Evolutionary conservation across 352 stramenopile species (phyloP), one percentile per base, ranked within the genome.

Genomic region (Lagenidium giganteum): DNA sequence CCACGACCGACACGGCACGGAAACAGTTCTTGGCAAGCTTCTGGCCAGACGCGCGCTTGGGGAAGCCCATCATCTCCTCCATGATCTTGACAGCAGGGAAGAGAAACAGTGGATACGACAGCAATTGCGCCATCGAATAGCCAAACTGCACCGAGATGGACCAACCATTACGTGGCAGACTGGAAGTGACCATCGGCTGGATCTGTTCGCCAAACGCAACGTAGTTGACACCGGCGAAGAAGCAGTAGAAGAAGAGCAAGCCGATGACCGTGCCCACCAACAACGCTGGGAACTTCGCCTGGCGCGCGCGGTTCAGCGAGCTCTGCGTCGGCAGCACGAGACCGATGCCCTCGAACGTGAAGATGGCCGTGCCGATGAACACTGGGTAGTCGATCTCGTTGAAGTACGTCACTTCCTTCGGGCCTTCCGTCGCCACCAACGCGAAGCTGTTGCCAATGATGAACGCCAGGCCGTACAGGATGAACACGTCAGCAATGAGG

Each of bases 61-160:
- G 73, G 37, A 91, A 91, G 8, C 76, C 76, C 11, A 91, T 30
- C 70, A 88, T 87, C 43, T 91, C 79, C 42, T 92, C 79, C 55
- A 89, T 75, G 35, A 92, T 92, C 58, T 87, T 87, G 25, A 92
- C 70, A 5, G 72, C 79, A 9, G 76, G 79, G 43, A 87, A 92
- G 4, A 92, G 40, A 43, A 92, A 87, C 8, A 92, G 31, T 30
- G 79, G 79, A 51, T 92, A 92, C 54, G 79, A 86, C 30, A 92
- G 55, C 17, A 87, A 42, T 47, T 87, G 76, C 16, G 79, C 79
- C 25, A 87, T 55, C 14, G 76, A 77, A 44, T 92, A 92, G 29
- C 74, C 74, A 12, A 87, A 74, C 55, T 92, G 79, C 32, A 92
- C 76, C 17, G 71, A 85, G 47, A 79, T 79, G 7, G 79, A 72